A percentile compares a stretch with the other conserved stretches of the same genome.
These are phyloP conservation scores for Glycyrrhiza uralensis DNA, from an alignment of 306 rosid genomes.

Conservation along the genomic window DNA sequence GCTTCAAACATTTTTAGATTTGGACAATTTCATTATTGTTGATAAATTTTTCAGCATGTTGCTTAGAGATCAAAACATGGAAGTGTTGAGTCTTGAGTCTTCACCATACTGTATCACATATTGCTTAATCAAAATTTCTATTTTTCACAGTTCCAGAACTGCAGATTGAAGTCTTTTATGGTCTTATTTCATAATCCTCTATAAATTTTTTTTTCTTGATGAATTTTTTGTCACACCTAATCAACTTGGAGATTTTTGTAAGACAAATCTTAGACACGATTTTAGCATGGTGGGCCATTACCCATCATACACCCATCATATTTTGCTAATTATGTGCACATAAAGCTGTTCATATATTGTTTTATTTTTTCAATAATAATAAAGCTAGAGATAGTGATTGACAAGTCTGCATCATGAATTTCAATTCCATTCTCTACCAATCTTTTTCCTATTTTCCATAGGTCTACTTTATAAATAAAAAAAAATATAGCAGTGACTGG, in stretches of 20 bases:
- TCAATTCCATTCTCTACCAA: conserved; percentile 9
- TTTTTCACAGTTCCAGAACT: not conserved
- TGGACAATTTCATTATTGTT: not conserved
- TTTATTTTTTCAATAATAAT: not conserved
- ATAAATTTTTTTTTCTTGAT: not conserved
- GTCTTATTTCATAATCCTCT: not conserved
- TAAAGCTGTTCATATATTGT: conserved; percentile 23
- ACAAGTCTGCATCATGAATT: conserved; percentile 24
- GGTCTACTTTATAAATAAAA: conserved; percentile 25
- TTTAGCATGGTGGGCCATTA: conserved; percentile 28
- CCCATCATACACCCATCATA: conserved; percentile 23
- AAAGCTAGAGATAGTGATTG: conserved; percentile 29
- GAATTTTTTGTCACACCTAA: not conserved
- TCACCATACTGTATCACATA: not conserved
- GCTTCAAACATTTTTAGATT: not conserved
- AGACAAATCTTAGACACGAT: not conserved
- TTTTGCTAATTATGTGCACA: conserved; percentile 20
- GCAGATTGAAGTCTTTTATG: not conserved
- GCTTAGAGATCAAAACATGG: conserved; percentile 17
- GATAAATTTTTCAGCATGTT: not conserved
- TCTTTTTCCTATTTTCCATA: conserved; percentile 20
- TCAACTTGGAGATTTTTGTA: not conserved
- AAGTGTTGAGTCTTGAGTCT: not conserved
- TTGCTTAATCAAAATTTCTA: not conserved
- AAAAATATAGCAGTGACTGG: conserved; percentile 8